These are phyloP conservation scores for Salix udensis DNA, from an alignment of 345 rosid species.

Conservation along the genomic window DNA sequence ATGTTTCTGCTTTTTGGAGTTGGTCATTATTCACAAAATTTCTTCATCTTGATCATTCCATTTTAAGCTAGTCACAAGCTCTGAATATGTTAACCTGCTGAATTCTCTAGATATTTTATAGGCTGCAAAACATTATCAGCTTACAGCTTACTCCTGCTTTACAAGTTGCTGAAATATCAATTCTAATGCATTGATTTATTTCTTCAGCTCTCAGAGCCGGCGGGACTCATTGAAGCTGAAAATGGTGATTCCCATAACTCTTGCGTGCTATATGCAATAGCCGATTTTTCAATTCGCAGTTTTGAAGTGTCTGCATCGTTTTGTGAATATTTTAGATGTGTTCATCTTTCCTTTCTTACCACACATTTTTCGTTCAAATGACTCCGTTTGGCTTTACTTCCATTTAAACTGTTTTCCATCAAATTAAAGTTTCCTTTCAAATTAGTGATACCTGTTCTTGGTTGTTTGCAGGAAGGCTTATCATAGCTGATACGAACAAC, in stretches of 20 bases:
- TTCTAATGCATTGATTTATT: constrained; percentile 7
- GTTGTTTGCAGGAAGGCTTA: constrained; percentile 60
- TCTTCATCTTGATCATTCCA: neutral
- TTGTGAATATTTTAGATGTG: neutral
- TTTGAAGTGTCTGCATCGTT: neutral
- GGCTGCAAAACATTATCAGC: neutral
- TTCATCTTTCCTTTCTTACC: neutral
- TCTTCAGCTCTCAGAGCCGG: constrained; percentile 88
- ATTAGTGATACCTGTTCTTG: neutral
- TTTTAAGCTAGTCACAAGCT: neutral
- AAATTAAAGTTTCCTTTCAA: neutral
- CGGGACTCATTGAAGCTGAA: constrained; percentile 73
- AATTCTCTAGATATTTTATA: neutral
- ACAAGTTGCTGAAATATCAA: constrained; percentile 8
- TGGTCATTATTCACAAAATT: neutral
- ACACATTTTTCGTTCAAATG: neutral
- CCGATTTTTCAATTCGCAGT: neutral
- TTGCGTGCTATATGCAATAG: neutral
- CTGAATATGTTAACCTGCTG: neutral
- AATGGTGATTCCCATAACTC: constrained; percentile 47
- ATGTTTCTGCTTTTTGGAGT: constrained; percentile 1
- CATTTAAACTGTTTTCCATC: neutral
- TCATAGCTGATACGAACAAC: constrained; percentile 90
- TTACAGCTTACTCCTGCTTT: neutral
- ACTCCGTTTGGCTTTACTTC: neutral